Evolutionary conservation across 1,139 yeast genomes (phyloP).

Genomic region (Pichia sp.): DNA sequence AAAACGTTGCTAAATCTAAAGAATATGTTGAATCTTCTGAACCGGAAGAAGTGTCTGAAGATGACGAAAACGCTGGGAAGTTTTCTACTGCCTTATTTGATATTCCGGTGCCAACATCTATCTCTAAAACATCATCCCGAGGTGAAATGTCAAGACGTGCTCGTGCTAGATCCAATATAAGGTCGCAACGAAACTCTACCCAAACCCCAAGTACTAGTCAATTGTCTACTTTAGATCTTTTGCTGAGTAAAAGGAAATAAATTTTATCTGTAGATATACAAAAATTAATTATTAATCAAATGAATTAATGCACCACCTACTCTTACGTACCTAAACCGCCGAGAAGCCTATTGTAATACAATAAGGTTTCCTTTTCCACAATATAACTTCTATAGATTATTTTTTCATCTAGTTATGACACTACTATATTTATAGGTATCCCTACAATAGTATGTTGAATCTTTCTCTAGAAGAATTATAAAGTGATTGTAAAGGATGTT

Average conservation of each 20-base stretch:
- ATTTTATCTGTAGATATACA: not conserved
- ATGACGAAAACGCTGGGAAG: not conserved
- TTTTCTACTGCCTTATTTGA: conserved; percentile 1
- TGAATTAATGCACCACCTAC: too few relatives aligned
- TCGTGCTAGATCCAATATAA: not conserved
- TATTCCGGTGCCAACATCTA: not conserved
- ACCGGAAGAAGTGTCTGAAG: not conserved
- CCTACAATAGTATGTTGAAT: too few relatives aligned
- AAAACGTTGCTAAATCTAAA: not conserved
- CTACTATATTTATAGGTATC: too few relatives aligned
- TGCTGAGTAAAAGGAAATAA: not conserved
- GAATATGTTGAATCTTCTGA: not conserved
- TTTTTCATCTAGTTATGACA: too few relatives aligned
- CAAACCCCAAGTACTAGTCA: not conserved
- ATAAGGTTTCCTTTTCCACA: too few relatives aligned
- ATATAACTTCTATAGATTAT: too few relatives aligned
- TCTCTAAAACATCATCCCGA: not conserved
- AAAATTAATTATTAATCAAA: too few relatives aligned
- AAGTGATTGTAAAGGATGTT: too few relatives aligned
- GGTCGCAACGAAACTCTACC: not conserved
- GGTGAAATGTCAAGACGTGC: not conserved
- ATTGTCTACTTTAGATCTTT: not conserved
- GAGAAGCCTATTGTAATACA: too few relatives aligned
- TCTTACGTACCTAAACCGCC: too few relatives aligned
- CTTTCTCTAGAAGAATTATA: too few relatives aligned